Percentiles rank a stretch among this genome's conserved stretches.
Conservation (phyloP, 208 protist genomes). For the Leishmania guyanensis region DNA sequence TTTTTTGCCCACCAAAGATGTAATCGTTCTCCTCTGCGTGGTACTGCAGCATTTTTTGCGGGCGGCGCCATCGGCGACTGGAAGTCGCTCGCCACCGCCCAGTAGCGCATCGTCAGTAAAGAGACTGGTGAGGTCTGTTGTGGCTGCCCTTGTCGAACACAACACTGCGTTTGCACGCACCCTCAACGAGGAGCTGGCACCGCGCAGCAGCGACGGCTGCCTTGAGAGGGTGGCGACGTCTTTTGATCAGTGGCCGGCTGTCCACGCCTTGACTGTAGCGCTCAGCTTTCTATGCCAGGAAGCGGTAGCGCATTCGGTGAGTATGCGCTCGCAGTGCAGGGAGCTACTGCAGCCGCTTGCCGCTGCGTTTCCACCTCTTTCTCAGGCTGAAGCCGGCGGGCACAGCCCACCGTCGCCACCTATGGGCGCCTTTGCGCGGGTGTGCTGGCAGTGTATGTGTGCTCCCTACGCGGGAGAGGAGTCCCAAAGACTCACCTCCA, state of each 20-base stretch:
- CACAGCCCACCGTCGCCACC: neutral
- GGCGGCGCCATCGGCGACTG: neutral
- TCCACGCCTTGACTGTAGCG: constrained; percentile 28
- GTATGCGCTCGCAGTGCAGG: constrained; percentile 10
- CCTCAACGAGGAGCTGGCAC: constrained; percentile 11
- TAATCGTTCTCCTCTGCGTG: constrained; percentile 22
- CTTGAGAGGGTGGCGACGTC: neutral
- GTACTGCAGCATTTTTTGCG: constrained; percentile 20
- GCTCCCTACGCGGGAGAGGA: constrained; percentile 16
- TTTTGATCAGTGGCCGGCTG: constrained; percentile 27
- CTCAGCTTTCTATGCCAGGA: constrained; percentile 21
- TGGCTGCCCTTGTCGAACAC: constrained; percentile 3
- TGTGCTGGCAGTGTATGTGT: constrained; percentile 38
- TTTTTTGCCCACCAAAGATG: constrained; percentile 19
- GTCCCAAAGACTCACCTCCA: constrained; percentile 24
- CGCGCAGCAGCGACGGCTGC: neutral
- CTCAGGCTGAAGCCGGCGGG: neutral
- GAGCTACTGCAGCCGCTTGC: constrained; percentile 14
- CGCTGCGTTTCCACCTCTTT: constrained; percentile 11
- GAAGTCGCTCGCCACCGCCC: neutral
- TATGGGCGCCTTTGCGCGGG: constrained; percentile 12
- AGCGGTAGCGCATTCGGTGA: neutral
- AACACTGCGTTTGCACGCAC: constrained; percentile 13
- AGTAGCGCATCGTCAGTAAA: neutral
- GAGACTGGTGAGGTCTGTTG: neutral